Percentiles rank a stretch among this genome's conserved stretches.
Evolutionary conservation across 768 basidiomycete species (phyloP).

Genomic region (Tricholoma matsutake): DNA sequence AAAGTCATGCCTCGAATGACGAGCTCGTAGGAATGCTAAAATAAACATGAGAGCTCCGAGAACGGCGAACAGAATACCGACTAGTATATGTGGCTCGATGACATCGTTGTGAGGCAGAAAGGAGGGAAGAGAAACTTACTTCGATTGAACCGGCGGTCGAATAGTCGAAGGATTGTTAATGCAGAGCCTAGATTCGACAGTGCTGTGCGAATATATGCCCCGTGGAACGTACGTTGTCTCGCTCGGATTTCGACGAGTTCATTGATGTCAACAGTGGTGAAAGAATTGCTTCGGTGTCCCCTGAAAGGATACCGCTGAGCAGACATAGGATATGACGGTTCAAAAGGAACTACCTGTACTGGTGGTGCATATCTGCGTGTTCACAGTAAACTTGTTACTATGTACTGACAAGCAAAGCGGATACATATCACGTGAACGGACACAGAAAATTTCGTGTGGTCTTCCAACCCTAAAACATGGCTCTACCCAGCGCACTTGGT

Average conservation of each 20-base stretch:
- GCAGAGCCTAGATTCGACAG: slow-evolving; percentile 72
- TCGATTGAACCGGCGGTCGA: slow-evolving; percentile 67
- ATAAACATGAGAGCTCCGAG: slow-evolving; percentile 61
- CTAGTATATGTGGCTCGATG: slow-evolving; percentile 19
- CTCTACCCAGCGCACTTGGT: slow-evolving; percentile 14
- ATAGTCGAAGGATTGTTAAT: slow-evolving; percentile 73
- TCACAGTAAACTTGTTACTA: background rate
- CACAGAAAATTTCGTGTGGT: background rate
- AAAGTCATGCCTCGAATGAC: slow-evolving; percentile 73
- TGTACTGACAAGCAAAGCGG: too few species aligned
- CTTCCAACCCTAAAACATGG: slow-evolving; percentile 11
- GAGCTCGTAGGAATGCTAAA: slow-evolving; percentile 55
- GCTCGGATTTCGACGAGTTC: slow-evolving; percentile 77
- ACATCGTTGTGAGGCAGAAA: background rate
- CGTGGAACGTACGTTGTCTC: slow-evolving; percentile 78
- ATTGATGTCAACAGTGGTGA: slow-evolving; percentile 47
- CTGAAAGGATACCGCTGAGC: slow-evolving; percentile 18
- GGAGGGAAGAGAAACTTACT: slow-evolving; percentile 42
- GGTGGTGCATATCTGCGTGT: slow-evolving; percentile 7
- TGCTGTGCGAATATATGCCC: slow-evolving; percentile 76
- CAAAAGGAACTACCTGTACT: slow-evolving; percentile 7
- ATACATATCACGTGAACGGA: background rate
- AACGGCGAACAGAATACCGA: slow-evolving; percentile 62
- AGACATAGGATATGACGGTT: too few species aligned
- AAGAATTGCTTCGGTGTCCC: slow-evolving; percentile 49